phyloP scores from a whole-genome alignment of 495 filamentous ascomycete genomes.

The Penicillium coprophilum region DNA sequence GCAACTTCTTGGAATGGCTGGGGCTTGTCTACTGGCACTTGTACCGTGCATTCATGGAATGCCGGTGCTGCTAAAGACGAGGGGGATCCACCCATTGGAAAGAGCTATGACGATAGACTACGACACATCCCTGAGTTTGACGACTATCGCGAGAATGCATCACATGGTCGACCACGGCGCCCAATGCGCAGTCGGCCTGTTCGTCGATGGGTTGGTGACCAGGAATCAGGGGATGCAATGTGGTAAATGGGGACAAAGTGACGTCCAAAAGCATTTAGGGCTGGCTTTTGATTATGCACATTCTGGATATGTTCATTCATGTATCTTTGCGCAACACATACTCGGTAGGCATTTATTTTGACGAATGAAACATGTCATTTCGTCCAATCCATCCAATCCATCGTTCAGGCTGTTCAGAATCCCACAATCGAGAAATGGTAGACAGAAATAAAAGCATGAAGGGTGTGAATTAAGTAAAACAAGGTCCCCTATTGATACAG shows the following conservation, averaged over 20 bases:
- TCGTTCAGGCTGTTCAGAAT: too few relatives aligned
- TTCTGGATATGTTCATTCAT: background rate
- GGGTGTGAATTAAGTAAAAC: constrained; percentile 25
- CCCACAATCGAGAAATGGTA: background rate
- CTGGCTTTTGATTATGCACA: background rate
- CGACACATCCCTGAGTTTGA: constrained; percentile 33
- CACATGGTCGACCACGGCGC: constrained; percentile 16
- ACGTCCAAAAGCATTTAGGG: background rate
- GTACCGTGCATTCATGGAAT: constrained; percentile 75
- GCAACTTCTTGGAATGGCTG: constrained; percentile 81
- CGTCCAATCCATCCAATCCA: too few relatives aligned
- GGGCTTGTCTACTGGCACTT: constrained; percentile 67
- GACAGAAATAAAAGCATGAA: constrained; percentile 7
- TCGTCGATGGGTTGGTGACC: constrained; percentile 16
- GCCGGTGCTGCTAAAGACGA: constrained; percentile 64
- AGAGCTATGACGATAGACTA: constrained; percentile 58
- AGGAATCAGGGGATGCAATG: constrained; percentile 15
- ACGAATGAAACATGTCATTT: background rate
- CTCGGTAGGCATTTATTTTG: background rate
- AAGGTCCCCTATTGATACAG: constrained; percentile 30
- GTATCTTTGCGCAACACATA: background rate
- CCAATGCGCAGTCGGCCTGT: constrained; percentile 28
- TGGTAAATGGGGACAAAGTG: constrained; percentile 12
- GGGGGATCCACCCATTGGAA: constrained; percentile 59
- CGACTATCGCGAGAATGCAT: constrained; percentile 24